Conservation (phyloP, 2,329 filamentous ascomycete species). For the Pyricularia pennisetigena region DNA sequence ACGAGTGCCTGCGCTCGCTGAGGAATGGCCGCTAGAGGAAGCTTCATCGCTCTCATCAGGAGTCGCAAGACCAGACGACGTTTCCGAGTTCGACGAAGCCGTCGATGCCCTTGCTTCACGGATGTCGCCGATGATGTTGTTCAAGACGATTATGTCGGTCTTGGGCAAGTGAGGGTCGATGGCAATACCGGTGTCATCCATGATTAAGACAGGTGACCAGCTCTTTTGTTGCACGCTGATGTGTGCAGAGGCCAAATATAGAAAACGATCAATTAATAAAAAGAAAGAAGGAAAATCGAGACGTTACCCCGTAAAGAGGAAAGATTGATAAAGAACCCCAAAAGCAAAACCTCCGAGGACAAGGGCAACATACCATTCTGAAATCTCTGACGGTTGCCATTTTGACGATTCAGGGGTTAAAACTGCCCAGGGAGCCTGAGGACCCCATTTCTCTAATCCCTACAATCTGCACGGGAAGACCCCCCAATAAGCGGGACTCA, state of each 20-base stretch:
- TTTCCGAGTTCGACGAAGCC: conserved; percentile 6
- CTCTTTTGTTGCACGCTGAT: not conserved
- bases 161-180: conserved; percentile 29
- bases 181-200: conserved; percentile 20
- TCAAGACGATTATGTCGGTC: conserved; percentile 28
- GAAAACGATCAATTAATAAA: not conserved
- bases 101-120: conserved; percentile 10
- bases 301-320: not conserved
- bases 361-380: not conserved
- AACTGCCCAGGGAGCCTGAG: not conserved
- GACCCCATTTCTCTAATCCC: too few relatives aligned
- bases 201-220: not conserved
- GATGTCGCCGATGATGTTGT: conserved; percentile 29
- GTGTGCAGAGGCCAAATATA: not conserved
- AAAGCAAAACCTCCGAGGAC: not conserved
- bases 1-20: not conserved
- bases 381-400: not conserved
- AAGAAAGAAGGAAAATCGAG: not conserved
- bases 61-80: conserved; percentile 1
- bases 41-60: not conserved
- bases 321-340: not conserved
- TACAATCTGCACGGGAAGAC: not conserved
- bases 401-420: not conserved
- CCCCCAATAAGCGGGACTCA: not conserved
- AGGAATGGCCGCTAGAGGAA: not conserved